Percentiles rank a stretch among this genome's conserved stretches.
phyloP scores from a whole-genome alignment of 2,329 filamentous ascomycete genomes.

The Calonectria pauciramosa region DNA sequence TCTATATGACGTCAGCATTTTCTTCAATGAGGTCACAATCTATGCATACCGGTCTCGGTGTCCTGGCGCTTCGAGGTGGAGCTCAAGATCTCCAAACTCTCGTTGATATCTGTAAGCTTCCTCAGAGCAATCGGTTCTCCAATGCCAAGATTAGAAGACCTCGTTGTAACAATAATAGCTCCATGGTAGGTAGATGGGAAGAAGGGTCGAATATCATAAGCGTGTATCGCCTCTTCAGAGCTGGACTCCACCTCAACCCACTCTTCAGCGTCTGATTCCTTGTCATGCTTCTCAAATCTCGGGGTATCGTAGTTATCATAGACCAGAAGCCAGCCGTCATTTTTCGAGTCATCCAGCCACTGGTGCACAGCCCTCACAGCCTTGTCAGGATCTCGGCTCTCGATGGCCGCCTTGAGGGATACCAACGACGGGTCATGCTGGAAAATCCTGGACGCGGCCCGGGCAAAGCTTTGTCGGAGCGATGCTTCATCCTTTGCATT shows the following conservation, averaged over 20 bases:
- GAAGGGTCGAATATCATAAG: neutral
- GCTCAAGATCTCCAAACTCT: neutral
- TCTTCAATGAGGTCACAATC: neutral
- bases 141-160: neutral
- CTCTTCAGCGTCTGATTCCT: neutral
- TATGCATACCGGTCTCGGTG: neutral
- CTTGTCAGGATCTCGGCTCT: neutral
- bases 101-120: neutral
- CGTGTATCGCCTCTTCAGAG: neutral
- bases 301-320: slow-evolving; percentile 60
- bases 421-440: neutral
- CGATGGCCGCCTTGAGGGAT: neutral
- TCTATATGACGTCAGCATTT: neutral
- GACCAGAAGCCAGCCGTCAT: slow-evolving; percentile 10
- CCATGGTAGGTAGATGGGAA: slow-evolving; percentile 6
- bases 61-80: neutral
- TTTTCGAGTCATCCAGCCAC: slow-evolving; percentile 1
- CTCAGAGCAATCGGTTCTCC: neutral
- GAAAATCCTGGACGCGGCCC: neutral
- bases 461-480: slow-evolving; percentile 40
- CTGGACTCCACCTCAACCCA: neutral
- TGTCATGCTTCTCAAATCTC: slow-evolving; percentile 31
- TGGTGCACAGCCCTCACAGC: neutral
- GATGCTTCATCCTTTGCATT: slow-evolving; percentile 54
- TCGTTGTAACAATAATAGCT: neutral